Conservation (phyloP, 306 rosid genomes). For the Mucuna pruriens region DNA sequence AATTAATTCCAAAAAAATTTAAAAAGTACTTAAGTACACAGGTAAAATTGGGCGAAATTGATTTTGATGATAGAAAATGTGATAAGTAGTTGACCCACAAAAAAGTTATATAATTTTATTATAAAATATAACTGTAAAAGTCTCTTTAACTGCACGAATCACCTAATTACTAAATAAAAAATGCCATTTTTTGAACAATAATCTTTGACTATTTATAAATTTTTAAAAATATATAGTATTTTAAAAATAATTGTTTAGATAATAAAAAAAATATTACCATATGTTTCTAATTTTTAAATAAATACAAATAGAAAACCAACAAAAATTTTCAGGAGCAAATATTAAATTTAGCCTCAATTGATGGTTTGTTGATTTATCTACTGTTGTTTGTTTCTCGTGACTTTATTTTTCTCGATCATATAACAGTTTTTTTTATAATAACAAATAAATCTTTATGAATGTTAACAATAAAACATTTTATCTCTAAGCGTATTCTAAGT, state of each 20-base stretch:
- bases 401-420: too few relatives aligned
- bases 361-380: too few relatives aligned
- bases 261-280: too few relatives aligned
- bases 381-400: too few relatives aligned
- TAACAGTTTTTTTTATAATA: too few relatives aligned
- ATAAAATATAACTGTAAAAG: neutral
- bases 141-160: neutral
- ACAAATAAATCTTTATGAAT: too few relatives aligned
- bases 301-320: too few relatives aligned
- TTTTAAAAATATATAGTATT: neutral
- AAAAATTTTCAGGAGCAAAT: too few relatives aligned
- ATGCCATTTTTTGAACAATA: neutral
- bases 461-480: neutral
- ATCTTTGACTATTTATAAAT: neutral
- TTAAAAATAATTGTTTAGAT: too few relatives aligned
- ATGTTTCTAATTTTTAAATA: too few relatives aligned
- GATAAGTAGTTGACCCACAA: neutral
- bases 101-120: neutral
- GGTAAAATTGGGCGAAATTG: neutral
- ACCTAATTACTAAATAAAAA: neutral
- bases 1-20: neutral
- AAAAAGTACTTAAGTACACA: neutral
- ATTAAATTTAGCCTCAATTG: too few relatives aligned
- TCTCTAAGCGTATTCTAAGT: neutral
- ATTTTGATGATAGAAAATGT: neutral